Conservation (phyloP, 2,329 filamentous ascomycete genomes). For the Trichoderma afroharzianum region DNA sequence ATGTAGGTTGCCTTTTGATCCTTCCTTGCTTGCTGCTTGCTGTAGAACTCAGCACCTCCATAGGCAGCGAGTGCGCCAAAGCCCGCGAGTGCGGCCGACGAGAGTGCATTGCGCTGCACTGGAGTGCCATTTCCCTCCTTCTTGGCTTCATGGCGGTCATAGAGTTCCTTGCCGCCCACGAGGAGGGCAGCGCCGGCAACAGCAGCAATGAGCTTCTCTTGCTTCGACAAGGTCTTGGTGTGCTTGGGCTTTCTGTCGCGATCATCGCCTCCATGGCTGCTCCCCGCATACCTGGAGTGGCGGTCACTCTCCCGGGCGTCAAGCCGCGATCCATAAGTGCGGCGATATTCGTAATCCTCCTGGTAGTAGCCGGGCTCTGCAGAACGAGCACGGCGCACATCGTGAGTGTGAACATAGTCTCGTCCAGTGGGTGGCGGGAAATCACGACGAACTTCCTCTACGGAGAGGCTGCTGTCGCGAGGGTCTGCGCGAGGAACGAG, state of each 20-base stretch:
- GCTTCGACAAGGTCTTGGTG: constrained; percentile 46
- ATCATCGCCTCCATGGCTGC: constrained; percentile 53
- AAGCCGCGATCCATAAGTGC: constrained; percentile 47
- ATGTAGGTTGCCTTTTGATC: constrained; percentile 53
- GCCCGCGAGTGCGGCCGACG: constrained; percentile 59
- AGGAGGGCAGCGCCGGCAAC: constrained; percentile 61
- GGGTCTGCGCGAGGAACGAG: constrained; percentile 47
- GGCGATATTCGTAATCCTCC: constrained; percentile 45
- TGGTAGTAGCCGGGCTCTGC: constrained; percentile 59
- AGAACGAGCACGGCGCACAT: constrained; percentile 60
- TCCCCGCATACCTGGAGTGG: constrained; percentile 42
- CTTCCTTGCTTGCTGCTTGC: constrained; percentile 56
- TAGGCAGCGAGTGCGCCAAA: constrained; percentile 63
- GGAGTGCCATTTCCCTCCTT: constrained; percentile 42
- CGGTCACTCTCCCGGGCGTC: constrained; percentile 38
- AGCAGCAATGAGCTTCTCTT: constrained; percentile 65
- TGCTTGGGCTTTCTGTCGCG: constrained; percentile 38
- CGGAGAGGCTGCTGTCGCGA: constrained; percentile 67
- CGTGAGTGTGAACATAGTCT: constrained; percentile 39
- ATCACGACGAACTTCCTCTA: constrained; percentile 81
- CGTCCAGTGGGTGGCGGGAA: constrained; percentile 67
- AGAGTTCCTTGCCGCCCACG: constrained; percentile 64
- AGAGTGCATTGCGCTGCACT: constrained; percentile 55
- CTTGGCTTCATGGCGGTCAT: constrained; percentile 57
- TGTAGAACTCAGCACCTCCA: constrained; percentile 60